Conservation (phyloP, 2,329 filamentous ascomycete genomes). For the Scedosporium dehoogii region DNA sequence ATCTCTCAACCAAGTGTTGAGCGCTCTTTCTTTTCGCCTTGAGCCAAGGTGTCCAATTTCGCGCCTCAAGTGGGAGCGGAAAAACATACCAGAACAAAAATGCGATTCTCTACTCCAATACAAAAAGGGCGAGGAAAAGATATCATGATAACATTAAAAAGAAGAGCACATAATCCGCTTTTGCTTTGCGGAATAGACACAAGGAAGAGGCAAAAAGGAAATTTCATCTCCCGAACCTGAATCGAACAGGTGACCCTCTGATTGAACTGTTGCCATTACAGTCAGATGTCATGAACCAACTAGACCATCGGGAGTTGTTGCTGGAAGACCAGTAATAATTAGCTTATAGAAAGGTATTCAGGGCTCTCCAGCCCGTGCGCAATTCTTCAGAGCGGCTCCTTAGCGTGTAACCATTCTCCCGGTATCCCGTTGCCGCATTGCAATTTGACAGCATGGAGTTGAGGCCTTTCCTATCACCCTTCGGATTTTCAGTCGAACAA, state of each 20-base stretch:
- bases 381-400: no score
- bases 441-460: no score
- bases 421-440: no score
- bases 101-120: not conserved
- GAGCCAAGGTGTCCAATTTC: not conserved
- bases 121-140: not conserved
- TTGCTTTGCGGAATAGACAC: no score
- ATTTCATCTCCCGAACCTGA: slow-evolving; percentile 1
- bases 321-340: not conserved
- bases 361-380: no score
- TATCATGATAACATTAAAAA: not conserved
- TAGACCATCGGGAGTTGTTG: slow-evolving; percentile 6
- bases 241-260: slow-evolving; percentile 7
- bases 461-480: no score
- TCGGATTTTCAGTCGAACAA: no score
- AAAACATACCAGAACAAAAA: not conserved
- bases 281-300: slow-evolving; percentile 6
- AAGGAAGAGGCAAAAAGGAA: not conserved
- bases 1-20: no score
- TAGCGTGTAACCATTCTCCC: no score
- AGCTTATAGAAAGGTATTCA: not conserved
- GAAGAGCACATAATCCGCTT: no score
- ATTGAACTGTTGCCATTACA: slow-evolving; percentile 4
- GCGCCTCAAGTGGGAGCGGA: not conserved
- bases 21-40: not conserved